Evolutionary conservation across 148 eudicot species (phyloP), one percentile per base, ranked within the genome.

Genomic region (Dysphania ambrosioides): DNA sequence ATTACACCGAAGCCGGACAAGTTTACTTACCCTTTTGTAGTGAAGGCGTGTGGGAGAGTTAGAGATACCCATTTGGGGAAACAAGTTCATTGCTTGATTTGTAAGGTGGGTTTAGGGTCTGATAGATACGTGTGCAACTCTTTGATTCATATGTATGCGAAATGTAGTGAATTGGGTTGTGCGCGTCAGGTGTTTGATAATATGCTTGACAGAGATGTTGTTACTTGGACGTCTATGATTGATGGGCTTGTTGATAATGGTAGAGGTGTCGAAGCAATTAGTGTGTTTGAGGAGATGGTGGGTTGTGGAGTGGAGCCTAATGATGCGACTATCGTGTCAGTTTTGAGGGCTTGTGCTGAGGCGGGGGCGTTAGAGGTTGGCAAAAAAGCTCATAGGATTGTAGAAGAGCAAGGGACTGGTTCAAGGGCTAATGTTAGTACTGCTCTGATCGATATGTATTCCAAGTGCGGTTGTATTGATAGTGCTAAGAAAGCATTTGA

Each of bases 171-270:
- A 40, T 59, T 79, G 65, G 75, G 70, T 19, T 72, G 31, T 82
- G 87, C 87, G n/a, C n/a, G n/a, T 1, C 78, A 82, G 66, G 79
- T 86, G 85, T 86, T 86, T 69, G 89, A 86, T 68, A 57, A 76
- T 79, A 83, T 82, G 85, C 32, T 76, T 77, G 87, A 79, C 9
- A 75, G 83, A 79, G 87, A 86, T 44, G 85, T 86, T 75, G 87
- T 83, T 36, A n/a, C n/a, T 18, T 86, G 89, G 89, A 83, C 87
- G 10, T 70, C 80, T 13, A 40, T 86, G 68, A 80, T 86, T 86
- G 85, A 83, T 86, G 89, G 85, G 69, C 61, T 80, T 57, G 89
- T 82, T 70, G 83, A 84, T 30, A 86, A 82, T 80, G 87, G 84
- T n/a, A 70, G 71, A 55, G 38, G 61, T 29, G 40, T 79, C 40